Evolutionary conservation across 2,329 filamentous ascomycete species (phyloP), one percentile per base, ranked within the genome.

Genomic region (Phialemoniopsis sp.): DNA sequence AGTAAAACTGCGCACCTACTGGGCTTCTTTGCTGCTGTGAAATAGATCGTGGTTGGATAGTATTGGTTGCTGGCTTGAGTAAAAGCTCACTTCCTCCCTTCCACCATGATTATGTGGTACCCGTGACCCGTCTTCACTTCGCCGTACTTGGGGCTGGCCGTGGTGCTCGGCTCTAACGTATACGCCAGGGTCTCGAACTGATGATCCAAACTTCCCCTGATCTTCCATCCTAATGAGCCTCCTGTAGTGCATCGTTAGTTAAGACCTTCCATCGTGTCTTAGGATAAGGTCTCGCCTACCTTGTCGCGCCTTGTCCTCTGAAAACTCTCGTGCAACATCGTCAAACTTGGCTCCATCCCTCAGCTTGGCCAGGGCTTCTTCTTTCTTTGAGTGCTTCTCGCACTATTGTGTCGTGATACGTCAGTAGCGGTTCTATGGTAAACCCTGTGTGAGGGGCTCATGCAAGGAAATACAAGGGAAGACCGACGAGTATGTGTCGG

Each of bases 61-160:
- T 50, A 53, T 56, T 47, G 52, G 57, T n/a, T n/a, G n/a, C n/a
- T n/a, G 55, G 53, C 53, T 6, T n/a, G 34, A 31, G 36, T 28
- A 35, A 54, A 45, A 49, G 49, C 21, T 57, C 43, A 77, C 57
- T 75, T 76, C 50, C 74, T 64, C 36, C 70, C 75, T 51, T 80
- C 75, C 6, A 89, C 85, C 80, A 89, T 88, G 48, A 90, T 78
- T 47, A 90, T 80, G 59, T 90, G 86, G 66, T 89, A 89, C 1
- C 86, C 87, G 62, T 86, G 83, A 1, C 68, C 72, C 2, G 86
- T 89, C 70, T 87, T 89, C 16, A 73, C 81, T 64, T 89, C 82
- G 2, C 69, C 85, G 54, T 76, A 74, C 54, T 80, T 82, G 2
- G 85, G 82, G 42, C 64, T 80, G 12, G 58, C 67, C 12, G 79